These are phyloP conservation scores for Cyclotella choctawhatcheeana DNA, from an alignment of 108 stramenopile genomes.

Conservation along the genomic window DNA sequence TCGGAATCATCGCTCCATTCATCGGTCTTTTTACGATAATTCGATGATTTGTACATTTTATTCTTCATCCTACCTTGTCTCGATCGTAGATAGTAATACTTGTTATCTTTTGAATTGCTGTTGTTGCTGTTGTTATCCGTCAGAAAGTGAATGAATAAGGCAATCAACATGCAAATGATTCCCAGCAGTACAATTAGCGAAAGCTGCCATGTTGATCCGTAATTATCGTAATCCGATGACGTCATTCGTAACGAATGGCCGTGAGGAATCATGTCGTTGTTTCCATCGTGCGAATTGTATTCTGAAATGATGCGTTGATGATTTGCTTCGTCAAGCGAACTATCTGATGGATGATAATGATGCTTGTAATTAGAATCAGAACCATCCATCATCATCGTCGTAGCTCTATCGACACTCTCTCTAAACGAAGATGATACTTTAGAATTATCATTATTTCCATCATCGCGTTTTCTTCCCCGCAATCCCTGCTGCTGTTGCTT, in stretches of 20 bases:
- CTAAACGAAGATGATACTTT: conserved; percentile 1
- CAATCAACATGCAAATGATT: conserved; percentile 62
- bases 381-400: conserved; percentile 9
- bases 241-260: too few species aligned
- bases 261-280: too few species aligned
- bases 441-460: conserved; percentile 12
- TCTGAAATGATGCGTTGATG: too few species aligned
- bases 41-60: conserved; percentile 9
- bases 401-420: conserved; percentile 7
- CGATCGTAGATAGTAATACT: neutral
- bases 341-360: neutral
- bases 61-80: conserved; percentile 21
- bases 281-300: too few species aligned
- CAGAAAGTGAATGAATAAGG: conserved; percentile 68
- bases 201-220: conserved; percentile 56
- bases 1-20: conserved; percentile 79
- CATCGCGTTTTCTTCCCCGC: conserved; percentile 27
- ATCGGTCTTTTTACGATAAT: conserved; percentile 70
- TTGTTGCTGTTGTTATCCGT: conserved; percentile 19
- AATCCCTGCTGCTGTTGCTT: conserved; percentile 45
- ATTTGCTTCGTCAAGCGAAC: too few species aligned
- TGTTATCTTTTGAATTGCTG: neutral
- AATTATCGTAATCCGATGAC: too few species aligned
- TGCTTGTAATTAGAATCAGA: neutral
- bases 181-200: conserved; percentile 66